These are phyloP conservation scores for Pleomassaria siparia DNA, from an alignment of 2,329 filamentous ascomycete genomes.

Conservation along the genomic window DNA sequence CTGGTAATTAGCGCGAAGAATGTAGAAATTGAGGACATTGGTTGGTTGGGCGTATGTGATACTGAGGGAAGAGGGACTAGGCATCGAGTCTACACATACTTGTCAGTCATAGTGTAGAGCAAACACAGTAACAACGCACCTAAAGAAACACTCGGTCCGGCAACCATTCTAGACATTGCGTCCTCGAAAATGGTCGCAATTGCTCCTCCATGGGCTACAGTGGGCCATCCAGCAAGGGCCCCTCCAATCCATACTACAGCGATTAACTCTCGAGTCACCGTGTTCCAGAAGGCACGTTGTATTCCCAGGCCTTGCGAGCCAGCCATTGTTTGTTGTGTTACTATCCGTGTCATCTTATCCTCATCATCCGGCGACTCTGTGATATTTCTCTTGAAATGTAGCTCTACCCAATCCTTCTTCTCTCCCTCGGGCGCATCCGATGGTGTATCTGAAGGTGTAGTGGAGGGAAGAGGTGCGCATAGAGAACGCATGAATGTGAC, in stretches of 20 bases:
- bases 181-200: conserved; percentile 71
- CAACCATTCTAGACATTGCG: conserved; percentile 66
- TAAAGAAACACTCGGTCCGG: conserved; percentile 46
- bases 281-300: conserved; percentile 67
- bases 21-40: conserved; percentile 63
- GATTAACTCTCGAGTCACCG: conserved; percentile 58
- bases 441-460: conserved; percentile 21
- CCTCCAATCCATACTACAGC: conserved; percentile 69
- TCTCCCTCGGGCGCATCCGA: conserved; percentile 9
- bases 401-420: conserved; percentile 29
- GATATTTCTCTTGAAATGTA: conserved; percentile 25
- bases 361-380: conserved; percentile 13
- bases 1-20: conserved; percentile 55
- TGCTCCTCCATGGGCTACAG: conserved; percentile 69
- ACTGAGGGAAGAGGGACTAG: conserved; percentile 42
- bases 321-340: conserved; percentile 35
- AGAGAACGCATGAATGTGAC: conserved; percentile 35
- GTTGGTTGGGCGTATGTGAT: conserved; percentile 66
- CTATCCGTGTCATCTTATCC: conserved; percentile 17
- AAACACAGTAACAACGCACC: conserved; percentile 18
- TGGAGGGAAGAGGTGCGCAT: conserved; percentile 19
- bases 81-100: conserved; percentile 23
- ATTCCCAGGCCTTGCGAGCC: conserved; percentile 47
- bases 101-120: conserved; percentile 1
- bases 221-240: conserved; percentile 69